Evolutionary conservation across 768 basidiomycete species (phyloP), one percentile per base, ranked within the genome.

Genomic region (Mycena capillaripes): DNA sequence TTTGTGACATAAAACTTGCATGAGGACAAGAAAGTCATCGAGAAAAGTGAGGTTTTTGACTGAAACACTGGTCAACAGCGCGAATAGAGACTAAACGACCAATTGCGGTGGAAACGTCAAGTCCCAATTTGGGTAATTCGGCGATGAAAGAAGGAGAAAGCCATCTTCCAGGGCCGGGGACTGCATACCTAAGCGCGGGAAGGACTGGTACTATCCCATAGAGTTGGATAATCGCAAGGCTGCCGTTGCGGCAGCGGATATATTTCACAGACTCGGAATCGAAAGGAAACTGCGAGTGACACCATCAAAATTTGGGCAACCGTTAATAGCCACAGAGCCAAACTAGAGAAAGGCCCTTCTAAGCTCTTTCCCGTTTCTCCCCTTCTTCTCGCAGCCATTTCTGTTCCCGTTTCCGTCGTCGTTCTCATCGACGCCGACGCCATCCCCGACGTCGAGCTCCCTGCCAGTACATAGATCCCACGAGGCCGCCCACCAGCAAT

Each of bases 381-480:
- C 27, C 58, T 19, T 17, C 42, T 44, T 21, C 16, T 25, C 38
- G 38, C 16, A 38, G 38, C 38, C 10, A 11, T 44, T 7, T 21
- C 42, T 19, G 42, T 21, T 17, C 42, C 42, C 44, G 42, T 61
- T 11, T 14, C 21, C 12, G 53, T 59, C 44, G 0, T 62, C 59
- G 42, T 58, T 10, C 72, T 71, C 76, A 71, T 65, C 71, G 50
- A 65, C 72, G 53, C 76, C 70, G 53, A 68, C 72, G 73, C 34
- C 69, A 60, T 61, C 58, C 58, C 71, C 76, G 76, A n/a, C 73
- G 73, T 75, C 78, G 75, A 72, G 76, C 76, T 70, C 76, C 69
- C 19, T 38, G 77, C 79, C 71, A 60, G 71, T 71, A 69, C 73
- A 55, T 72, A 52, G 76, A 79, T 83, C 85, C 80, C 83, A 84